Percentiles rank a stretch among this genome's conserved stretches.
Evolutionary conservation across 495 filamentous ascomycete species (phyloP).

Genomic region (Filosporella fistucella): DNA sequence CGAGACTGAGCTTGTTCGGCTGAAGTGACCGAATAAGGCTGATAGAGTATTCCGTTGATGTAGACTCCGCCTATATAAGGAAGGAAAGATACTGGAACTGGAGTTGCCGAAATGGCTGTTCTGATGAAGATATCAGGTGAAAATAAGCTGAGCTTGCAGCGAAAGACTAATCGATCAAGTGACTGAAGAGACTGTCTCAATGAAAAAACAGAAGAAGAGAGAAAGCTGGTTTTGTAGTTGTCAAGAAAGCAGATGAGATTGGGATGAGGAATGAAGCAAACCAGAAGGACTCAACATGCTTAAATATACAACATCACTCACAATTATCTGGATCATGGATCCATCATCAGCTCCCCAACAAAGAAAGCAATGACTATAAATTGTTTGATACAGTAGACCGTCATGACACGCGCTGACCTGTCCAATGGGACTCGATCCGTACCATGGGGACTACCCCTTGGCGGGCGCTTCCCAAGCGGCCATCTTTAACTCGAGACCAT

Average conservation of each 20-base stretch:
- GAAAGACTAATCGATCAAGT: slow-evolving; percentile 18
- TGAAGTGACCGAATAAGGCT: slow-evolving; percentile 8
- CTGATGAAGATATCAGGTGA: slow-evolving; percentile 2
- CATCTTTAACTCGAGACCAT: slow-evolving; percentile 1
- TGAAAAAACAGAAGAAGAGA: slow-evolving; percentile 7
- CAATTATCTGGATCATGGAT: slow-evolving; percentile 4
- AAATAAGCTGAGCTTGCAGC: slow-evolving; percentile 21
- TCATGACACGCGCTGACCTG: slow-evolving; percentile 21
- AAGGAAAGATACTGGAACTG: slow-evolving; percentile 7
- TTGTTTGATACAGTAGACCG: slow-evolving; percentile 22
- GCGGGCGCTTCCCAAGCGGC: slow-evolving; percentile 23
- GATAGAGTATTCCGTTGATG: slow-evolving; percentile 19
- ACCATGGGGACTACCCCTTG: background rate
- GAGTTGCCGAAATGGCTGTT: slow-evolving; percentile 7
- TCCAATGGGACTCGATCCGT: slow-evolving; percentile 18
- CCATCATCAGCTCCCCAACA: slow-evolving; percentile 3
- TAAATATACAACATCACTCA: slow-evolving; percentile 18
- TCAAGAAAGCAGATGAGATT: slow-evolving; percentile 14
- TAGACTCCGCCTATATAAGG: slow-evolving; percentile 17
- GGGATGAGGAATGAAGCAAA: slow-evolving; percentile 17
- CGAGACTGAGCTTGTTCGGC: too few relatives aligned
- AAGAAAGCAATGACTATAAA: slow-evolving; percentile 21
- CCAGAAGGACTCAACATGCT: slow-evolving; percentile 17
- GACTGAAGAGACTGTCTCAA: slow-evolving; percentile 24
- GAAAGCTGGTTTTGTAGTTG: slow-evolving; percentile 13